Base-by-base conservation (phyloP, 2,329 filamentous ascomycete genomes). In the Dichotomopilus funicola region DNA sequence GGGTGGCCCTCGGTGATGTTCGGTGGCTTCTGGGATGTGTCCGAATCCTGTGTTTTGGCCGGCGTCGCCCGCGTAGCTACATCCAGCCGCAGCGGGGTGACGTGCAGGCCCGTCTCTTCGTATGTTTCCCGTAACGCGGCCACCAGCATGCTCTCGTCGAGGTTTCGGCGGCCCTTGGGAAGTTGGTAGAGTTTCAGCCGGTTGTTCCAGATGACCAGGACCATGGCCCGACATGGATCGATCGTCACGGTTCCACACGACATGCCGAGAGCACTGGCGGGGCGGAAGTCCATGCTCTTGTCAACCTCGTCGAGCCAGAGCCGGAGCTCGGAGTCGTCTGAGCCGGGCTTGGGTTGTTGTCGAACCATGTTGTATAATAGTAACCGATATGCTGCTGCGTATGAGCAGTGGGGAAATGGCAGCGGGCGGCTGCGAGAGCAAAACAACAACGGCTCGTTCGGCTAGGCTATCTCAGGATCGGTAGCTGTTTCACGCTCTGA, bases 131-230 rank as follows among this genome's bases (percentile, higher is more conserved):
- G 72, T 11, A 78, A 58, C 10, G 75, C 76, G 0, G 75, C 68
- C 2, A 64, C 65, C 33, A 71, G 68, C 37, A 75, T 65, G 57
- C 68, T 68, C 59, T 78, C 75, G 53, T 68, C 70, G 44, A 78
- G 72, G 61, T 77, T 73, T 63, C 76, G 76, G 58, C 75, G 71
- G 47, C 76, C 75, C 62, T 78, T 78, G 49, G 75, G 75, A 6
- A 78, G 68, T 64, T 78, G 75, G 61, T 68, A 73, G 58, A 76
- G 72, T 13, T 68, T 66, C 56, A 73, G 71, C 45, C 67, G 67
- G 33, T 65, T 68, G 64, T 78, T 76, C 63, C 68, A 73, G 19
- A 78, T 65, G 40, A 76, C 63, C 35, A 77, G 66, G 5, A 78
- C 67, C 53, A 69, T 71, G 34, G 66, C 66, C 3, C 64, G 62